A percentile compares a stretch with the other conserved stretches of the same genome.
phyloP scores from a whole-genome alignment of 768 basidiomycete genomes.

The Clitopilus hobsonii region DNA sequence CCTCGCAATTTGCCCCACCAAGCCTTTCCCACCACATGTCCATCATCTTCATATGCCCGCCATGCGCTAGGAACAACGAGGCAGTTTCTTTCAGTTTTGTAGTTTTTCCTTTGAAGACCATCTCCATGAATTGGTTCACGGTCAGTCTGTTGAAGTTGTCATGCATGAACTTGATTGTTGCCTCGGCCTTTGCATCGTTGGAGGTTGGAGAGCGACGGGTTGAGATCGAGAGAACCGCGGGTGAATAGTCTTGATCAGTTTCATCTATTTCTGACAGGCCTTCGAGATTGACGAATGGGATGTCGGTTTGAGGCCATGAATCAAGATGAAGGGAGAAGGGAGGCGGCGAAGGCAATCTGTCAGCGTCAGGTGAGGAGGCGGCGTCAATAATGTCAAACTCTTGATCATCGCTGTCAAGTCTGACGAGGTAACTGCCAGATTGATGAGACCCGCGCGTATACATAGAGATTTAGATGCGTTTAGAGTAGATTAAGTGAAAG shows the following conservation, averaged over 20 bases:
- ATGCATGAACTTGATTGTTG: conserved; percentile 3
- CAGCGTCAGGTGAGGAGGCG: neutral
- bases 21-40: neutral
- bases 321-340: neutral
- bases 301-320: neutral
- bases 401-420: too few species aligned
- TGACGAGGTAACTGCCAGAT: too few species aligned
- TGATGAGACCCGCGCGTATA: too few species aligned
- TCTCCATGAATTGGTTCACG: conserved; percentile 3
- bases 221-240: neutral
- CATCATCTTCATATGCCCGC: neutral
- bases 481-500: neutral
- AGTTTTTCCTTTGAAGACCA: conserved; percentile 4
- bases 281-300: neutral
- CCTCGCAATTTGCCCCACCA: neutral
- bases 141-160: conserved; percentile 1
- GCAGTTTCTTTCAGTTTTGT: neutral
- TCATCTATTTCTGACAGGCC: neutral
- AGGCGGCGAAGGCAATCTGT: neutral
- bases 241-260: neutral
- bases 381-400: neutral
- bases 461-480: too few species aligned
- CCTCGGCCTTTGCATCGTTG: conserved; percentile 1
- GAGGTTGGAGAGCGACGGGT: neutral
- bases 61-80: conserved; percentile 3